These are phyloP conservation scores for Fusarium lyarnte DNA, from an alignment of 2,329 filamentous ascomycete genomes.

Conservation along the genomic window DNA sequence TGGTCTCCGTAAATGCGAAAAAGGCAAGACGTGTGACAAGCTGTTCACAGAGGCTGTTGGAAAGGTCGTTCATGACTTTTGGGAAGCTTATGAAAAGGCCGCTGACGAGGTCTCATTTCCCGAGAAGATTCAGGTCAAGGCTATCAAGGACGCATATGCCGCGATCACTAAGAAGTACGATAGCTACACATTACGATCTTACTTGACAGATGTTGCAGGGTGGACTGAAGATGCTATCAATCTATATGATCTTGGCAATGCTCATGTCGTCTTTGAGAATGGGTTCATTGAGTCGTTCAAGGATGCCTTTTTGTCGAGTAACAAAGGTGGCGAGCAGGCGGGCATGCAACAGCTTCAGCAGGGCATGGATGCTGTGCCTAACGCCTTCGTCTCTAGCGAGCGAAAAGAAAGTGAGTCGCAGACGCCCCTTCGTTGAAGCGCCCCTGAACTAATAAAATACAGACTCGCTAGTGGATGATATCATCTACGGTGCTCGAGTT, in stretches of 20 bases:
- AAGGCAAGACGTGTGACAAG: neutral
- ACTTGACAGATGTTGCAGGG: neutral
- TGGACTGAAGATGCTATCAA: neutral
- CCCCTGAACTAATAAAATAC: fast-evolving
- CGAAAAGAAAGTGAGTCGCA: neutral
- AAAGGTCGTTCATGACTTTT: neutral
- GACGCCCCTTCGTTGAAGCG: fast-evolving
- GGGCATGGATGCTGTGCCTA: neutral
- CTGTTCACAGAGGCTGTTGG: neutral
- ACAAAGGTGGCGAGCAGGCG: fast-evolving
- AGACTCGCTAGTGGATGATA: neutral
- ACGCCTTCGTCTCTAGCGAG: neutral
- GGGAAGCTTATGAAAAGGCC: neutral
- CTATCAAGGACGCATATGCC: neutral
- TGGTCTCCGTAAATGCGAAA: neutral
- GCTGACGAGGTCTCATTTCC: neutral
- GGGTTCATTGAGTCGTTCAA: neutral
- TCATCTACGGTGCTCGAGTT: neutral
- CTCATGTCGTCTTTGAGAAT: neutral
- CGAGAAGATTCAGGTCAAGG: neutral
- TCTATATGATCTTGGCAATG: neutral
- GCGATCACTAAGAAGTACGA: neutral
- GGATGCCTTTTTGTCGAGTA: neutral
- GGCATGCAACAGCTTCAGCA: neutral
- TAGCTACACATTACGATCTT: neutral